phyloP scores from a whole-genome alignment of 495 filamentous ascomycete genomes.

The Amphirosellinia nigrospora region DNA sequence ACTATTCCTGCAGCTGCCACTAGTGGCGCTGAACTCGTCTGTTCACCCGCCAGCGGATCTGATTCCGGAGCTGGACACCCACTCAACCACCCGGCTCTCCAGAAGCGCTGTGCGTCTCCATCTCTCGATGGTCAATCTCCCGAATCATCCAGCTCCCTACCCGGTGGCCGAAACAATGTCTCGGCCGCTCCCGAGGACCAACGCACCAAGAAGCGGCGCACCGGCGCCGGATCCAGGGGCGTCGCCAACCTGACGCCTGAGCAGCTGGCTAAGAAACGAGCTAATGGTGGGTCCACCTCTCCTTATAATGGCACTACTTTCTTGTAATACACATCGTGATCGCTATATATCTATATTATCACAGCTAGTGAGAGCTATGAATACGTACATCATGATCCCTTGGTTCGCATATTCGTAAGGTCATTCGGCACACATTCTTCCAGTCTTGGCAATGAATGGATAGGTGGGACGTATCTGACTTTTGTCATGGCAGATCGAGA shows the following conservation, averaged over 20 bases:
- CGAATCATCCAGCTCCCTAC: constrained; percentile 25
- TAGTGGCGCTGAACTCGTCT: not conserved
- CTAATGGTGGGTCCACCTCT: constrained; percentile 61
- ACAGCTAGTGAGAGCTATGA: not conserved
- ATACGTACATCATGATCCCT: not conserved
- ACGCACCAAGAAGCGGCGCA: constrained; percentile 46
- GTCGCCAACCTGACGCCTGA: constrained; percentile 74
- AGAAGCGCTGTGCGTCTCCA: constrained; percentile 30
- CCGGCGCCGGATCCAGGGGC: constrained; percentile 56
- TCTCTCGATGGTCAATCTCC: constrained; percentile 29
- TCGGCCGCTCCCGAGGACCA: constrained; percentile 31
- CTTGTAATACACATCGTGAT: not conserved
- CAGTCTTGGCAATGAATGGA: not conserved
- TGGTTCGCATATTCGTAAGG: constrained; percentile 20
- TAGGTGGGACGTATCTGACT: constrained; percentile 10
- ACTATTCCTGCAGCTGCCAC: not conserved
- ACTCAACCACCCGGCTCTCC: not conserved
- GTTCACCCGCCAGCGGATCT: constrained; percentile 15
- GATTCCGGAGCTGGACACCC: not conserved
- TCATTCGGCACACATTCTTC: constrained; percentile 14
- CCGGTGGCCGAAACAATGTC: constrained; percentile 19
- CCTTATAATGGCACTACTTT: constrained; percentile 4
- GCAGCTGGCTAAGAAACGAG: constrained; percentile 76
- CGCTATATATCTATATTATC: not conserved
- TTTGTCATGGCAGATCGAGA: constrained; percentile 62